A percentile compares a stretch with the other conserved stretches of the same genome.
These are phyloP conservation scores for Aegilops umbellulata DNA, from an alignment of 176 grass and related monocot species.

Conservation along the genomic window DNA sequence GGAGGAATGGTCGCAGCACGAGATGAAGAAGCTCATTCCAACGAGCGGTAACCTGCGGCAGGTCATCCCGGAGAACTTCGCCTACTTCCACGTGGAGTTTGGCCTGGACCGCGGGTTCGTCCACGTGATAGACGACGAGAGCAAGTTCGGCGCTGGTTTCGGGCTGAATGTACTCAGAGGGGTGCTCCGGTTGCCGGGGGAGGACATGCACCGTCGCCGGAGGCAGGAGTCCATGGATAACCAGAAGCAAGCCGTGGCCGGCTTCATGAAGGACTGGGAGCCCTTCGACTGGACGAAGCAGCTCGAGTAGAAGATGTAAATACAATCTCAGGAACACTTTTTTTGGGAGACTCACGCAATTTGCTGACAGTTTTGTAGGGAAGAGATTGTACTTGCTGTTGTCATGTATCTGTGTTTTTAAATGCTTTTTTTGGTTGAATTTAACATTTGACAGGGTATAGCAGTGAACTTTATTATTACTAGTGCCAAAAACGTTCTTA, in stretches of 20 bases:
- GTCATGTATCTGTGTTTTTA: neutral
- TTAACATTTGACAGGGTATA: neutral
- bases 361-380: slow-evolving; percentile 15
- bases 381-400: slow-evolving; percentile 1
- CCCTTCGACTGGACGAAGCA: slow-evolving; percentile 85
- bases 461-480: neutral
- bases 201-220: slow-evolving; percentile 76
- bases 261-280: slow-evolving; percentile 73
- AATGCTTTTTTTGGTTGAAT: neutral
- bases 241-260: slow-evolving; percentile 57
- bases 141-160: slow-evolving; percentile 70
- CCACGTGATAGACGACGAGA: slow-evolving; percentile 93
- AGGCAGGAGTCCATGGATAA: slow-evolving; percentile 71
- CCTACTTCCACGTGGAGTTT: slow-evolving; percentile 96
- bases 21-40: slow-evolving; percentile 88
- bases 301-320: slow-evolving; percentile 50
- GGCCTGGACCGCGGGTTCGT: slow-evolving; percentile 80
- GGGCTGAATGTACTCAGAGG: slow-evolving; percentile 83
- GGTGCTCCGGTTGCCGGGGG: slow-evolving; percentile 70
- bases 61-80: slow-evolving; percentile 81
- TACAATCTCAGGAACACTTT: neutral
- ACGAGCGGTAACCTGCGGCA: slow-evolving; percentile 78
- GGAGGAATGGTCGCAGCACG: slow-evolving; percentile 87
- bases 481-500: too few relatives aligned
- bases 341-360: neutral